Base-by-base conservation (phyloP, 306 rosid species). In the Abrus precatorius region DNA sequence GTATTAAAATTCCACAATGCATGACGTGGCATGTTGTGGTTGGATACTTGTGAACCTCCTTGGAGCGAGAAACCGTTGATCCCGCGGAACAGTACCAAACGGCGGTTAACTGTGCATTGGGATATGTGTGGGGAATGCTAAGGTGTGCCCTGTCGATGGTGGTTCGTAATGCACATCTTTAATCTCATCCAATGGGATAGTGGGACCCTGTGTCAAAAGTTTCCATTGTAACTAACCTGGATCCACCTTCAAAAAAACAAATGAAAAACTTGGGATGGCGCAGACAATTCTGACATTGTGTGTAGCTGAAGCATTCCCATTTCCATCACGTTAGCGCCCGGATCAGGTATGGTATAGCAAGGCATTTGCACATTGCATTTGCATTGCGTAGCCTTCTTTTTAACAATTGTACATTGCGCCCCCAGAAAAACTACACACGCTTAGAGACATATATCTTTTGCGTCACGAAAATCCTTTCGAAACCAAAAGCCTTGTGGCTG, bases 31-130 rank as follows among this genome's bases (percentile, higher is more conserved):
- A 5, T 1, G 3, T 0, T 0, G 0, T 69, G 30, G 38, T 60
- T 79, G 82, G 74, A 10, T 1, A 3, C 0, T 1, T 32, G 75
- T 72, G 74, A 75, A 61, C 49, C 85, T 34, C 8, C 2, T 30
- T 30, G 1, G 5, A 14, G 65, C 1, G 79, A 66, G 56, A 76
- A 53, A 52, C 83, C 83, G 80, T 83, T 83, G 49, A 83, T 77
- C 9, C 1, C 1, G 57, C 27, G 12, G 43, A 32, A 65, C 73
- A 69, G 47, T 38, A 81, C 49, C 73, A 77, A 87, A 90, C 95
- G 95, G 89, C 88, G 85, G 83, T 84, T 84, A 82, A 60, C 72
- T 75, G 41, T 48, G 45, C 53, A 36, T 78, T 0, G 80, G 32
- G 7, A 33, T 76, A 5, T 63, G 68, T 74, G n/a, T 55, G 6